phyloP scores from a whole-genome alignment of 495 filamentous ascomycete species.

The Hamigera avellanea region DNA sequence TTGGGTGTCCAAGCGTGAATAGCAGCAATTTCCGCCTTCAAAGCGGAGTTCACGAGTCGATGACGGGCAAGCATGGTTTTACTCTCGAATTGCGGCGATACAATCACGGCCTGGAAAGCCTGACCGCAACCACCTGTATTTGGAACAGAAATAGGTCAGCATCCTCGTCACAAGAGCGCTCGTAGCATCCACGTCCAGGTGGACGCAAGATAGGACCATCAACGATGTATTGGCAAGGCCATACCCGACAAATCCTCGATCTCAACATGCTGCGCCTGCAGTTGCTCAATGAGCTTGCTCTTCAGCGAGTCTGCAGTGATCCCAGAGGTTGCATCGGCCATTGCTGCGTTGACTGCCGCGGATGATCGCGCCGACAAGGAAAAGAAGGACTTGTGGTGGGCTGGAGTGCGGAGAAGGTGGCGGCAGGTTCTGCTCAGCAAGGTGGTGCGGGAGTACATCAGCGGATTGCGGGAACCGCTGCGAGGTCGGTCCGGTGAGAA shows the following conservation, averaged over 20 bases:
- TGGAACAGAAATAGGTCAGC: too few relatives aligned
- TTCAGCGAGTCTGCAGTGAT: slow-evolving; percentile 62
- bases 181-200: too few relatives aligned
- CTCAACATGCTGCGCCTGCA: slow-evolving; percentile 77
- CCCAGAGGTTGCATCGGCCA: slow-evolving; percentile 43
- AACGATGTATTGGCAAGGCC: slow-evolving; percentile 3
- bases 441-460: slow-evolving; percentile 34
- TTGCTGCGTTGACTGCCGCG: slow-evolving; percentile 29
- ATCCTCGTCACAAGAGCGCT: too few relatives aligned
- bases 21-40: slow-evolving; percentile 86
- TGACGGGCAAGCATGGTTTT: slow-evolving; percentile 83
- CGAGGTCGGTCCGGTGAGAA: background rate
- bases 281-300: slow-evolving; percentile 54
- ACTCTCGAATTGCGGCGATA: slow-evolving; percentile 75
- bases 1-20: slow-evolving; percentile 99
- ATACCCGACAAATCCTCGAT: slow-evolving; percentile 89
- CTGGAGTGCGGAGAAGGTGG: slow-evolving; percentile 25
- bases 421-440: slow-evolving; percentile 35
- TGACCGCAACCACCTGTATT: slow-evolving; percentile 84
- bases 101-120: slow-evolving; percentile 84
- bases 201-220: too few relatives aligned
- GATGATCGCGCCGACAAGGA: slow-evolving; percentile 29
- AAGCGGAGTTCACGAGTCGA: slow-evolving; percentile 72
- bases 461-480: too few relatives aligned
- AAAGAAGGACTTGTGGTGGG: slow-evolving; percentile 17